These are phyloP conservation scores for Fomitopsis schrenkii DNA, from an alignment of 1,284 basidiomycete genomes.

Conservation along the genomic window DNA sequence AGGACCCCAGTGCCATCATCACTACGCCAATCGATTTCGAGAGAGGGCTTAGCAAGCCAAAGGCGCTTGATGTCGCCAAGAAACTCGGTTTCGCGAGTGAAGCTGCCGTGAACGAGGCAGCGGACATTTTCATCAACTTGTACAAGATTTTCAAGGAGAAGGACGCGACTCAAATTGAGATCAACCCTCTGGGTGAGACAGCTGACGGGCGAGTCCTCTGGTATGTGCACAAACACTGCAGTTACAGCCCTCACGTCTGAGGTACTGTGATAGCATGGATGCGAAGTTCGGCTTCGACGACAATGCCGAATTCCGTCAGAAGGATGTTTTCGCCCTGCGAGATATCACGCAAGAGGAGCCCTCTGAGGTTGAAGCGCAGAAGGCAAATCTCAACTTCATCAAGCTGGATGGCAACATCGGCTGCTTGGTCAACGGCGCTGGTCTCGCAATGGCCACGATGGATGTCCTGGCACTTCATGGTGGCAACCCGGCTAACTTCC, in stretches of 20 bases:
- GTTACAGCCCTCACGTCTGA: neutral
- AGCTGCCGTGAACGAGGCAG: constrained; percentile 76
- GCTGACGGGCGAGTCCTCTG: constrained; percentile 92
- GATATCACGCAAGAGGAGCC: constrained; percentile 96
- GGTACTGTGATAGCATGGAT: constrained; percentile 76
- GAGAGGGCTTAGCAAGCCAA: constrained; percentile 73
- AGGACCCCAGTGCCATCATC: constrained; percentile 94
- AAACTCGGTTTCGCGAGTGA: constrained; percentile 88
- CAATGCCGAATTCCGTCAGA: constrained; percentile 97
- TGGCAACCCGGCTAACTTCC: constrained; percentile 96
- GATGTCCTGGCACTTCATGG: constrained; percentile 96
- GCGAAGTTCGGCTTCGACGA: constrained; percentile 99
- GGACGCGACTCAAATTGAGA: constrained; percentile 99
- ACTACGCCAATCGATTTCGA: constrained; percentile 91
- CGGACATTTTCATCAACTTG: constrained; percentile 91
- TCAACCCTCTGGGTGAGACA: constrained; percentile 98
- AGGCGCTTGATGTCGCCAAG: constrained; percentile 79
- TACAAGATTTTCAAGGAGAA: constrained; percentile 99
- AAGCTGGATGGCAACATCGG: constrained; percentile 98
- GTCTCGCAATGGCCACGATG: constrained; percentile 99
- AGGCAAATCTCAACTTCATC: constrained; percentile 97
- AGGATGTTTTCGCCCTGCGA: constrained; percentile 86
- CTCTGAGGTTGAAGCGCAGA: constrained; percentile 94
- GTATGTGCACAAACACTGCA: constrained; percentile 36
- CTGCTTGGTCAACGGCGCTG: constrained; percentile 98